Conservation (phyloP, 139 green algal genomes). For the Auxenochlorella pyrenoidosa region DNA sequence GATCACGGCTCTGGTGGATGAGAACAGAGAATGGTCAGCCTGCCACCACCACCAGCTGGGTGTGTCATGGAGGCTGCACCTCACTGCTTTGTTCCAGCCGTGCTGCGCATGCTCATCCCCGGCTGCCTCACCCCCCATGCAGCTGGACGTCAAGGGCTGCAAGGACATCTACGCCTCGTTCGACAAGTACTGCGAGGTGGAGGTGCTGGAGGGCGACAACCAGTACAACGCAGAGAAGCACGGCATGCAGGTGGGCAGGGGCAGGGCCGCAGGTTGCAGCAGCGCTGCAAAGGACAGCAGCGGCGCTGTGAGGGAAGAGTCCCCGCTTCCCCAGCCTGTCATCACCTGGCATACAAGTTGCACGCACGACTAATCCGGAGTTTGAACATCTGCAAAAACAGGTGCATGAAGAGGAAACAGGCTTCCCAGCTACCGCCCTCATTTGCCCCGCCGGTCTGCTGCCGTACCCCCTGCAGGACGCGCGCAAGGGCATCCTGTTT, state of each 20-base stretch:
- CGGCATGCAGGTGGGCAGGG: conserved; percentile 78
- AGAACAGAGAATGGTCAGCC: too few relatives aligned
- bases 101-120: too few relatives aligned
- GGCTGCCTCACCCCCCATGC: conserved; percentile 36
- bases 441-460: not conserved
- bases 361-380: too few relatives aligned
- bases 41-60: too few relatives aligned
- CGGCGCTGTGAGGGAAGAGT: not conserved
- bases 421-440: too few relatives aligned
- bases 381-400: too few relatives aligned
- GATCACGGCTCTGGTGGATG: too few relatives aligned
- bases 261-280: too few relatives aligned
- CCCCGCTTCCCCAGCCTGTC: not conserved
- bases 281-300: too few relatives aligned
- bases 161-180: conserved; percentile 83
- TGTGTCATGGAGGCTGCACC: too few relatives aligned
- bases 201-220: conserved; percentile 89
- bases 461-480: conserved; percentile 77
- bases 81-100: too few relatives aligned
- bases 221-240: conserved; percentile 94
- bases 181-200: conserved; percentile 84
- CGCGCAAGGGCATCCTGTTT: conserved; percentile 92
- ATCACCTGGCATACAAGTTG: not conserved
- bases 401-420: too few relatives aligned
- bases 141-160: conserved; percentile 97